Conservation (phyloP, 108 stramenopile genomes). For the Epithemia pelagica region DNA sequence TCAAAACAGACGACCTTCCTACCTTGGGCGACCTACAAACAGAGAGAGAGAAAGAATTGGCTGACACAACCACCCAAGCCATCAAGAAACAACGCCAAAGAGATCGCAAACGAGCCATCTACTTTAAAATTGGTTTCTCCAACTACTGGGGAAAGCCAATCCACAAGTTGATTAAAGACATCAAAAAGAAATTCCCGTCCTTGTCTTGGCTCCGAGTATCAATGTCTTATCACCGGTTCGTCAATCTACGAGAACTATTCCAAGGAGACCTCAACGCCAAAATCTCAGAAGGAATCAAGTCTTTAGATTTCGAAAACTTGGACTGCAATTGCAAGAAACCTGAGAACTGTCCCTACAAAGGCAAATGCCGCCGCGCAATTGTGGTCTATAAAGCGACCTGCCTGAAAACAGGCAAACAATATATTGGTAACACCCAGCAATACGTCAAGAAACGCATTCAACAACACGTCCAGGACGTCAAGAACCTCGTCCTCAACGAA, state of each 20-base stretch:
- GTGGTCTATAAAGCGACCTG: too few relatives aligned
- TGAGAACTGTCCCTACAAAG: too few relatives aligned
- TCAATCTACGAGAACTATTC: not conserved
- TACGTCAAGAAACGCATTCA: conserved; percentile 1
- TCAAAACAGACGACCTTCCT: not conserved
- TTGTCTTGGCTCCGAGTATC: not conserved
- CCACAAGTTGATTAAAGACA: not conserved
- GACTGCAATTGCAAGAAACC: too few relatives aligned
- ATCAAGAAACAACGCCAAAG: not conserved
- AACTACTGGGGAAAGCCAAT: not conserved
- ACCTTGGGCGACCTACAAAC: not conserved
- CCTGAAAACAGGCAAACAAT: too few relatives aligned
- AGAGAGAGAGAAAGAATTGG: not conserved
- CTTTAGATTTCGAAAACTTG: too few relatives aligned
- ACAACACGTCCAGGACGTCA: not conserved
- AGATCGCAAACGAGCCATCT: not conserved
- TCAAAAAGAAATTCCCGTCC: not conserved
- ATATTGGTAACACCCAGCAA: not conserved
- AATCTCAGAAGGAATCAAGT: not conserved
- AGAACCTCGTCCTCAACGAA: not conserved
- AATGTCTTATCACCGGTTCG: not conserved
- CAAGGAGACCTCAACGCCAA: not conserved
- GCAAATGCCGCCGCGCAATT: too few relatives aligned
- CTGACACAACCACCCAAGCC: too few relatives aligned
- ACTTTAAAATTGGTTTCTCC: not conserved